phyloP scores from a whole-genome alignment of 345 rosid genomes.

The Populus ilicifolia region DNA sequence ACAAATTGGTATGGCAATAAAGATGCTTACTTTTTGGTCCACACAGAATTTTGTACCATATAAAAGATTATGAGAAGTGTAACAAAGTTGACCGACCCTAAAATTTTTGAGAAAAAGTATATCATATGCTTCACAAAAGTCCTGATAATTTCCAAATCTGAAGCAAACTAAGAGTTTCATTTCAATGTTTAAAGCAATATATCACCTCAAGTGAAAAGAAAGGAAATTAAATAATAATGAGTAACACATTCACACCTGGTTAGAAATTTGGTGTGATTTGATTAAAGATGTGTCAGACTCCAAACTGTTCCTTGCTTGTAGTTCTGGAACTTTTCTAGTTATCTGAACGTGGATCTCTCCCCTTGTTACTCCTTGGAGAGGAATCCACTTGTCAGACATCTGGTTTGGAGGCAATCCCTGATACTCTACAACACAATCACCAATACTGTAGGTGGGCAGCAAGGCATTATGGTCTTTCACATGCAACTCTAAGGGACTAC shows the following conservation, averaged over 20 bases:
- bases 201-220: neutral
- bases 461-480: slow-evolving; percentile 88
- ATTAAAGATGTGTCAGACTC: slow-evolving; percentile 54
- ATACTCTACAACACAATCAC: slow-evolving; percentile 81
- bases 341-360: slow-evolving; percentile 82
- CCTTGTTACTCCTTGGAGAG: slow-evolving; percentile 84
- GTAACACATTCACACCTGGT: slow-evolving; percentile 38
- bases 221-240: neutral
- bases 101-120: neutral
- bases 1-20: too few species aligned
- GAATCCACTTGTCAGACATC: slow-evolving; percentile 90
- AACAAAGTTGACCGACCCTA: neutral
- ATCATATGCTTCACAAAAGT: neutral
- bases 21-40: too few species aligned
- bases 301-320: slow-evolving; percentile 41
- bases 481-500: slow-evolving; percentile 65
- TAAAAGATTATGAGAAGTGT: neutral
- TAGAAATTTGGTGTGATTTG: slow-evolving; percentile 50
- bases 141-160: neutral
- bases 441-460: slow-evolving; percentile 79
- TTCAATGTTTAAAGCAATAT: neutral
- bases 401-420: slow-evolving; percentile 76
- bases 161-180: neutral
- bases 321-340: slow-evolving; percentile 67
- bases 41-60: too few species aligned